Conservation (phyloP, 352 stramenopile species). For the Phytophthora syringae region DNA sequence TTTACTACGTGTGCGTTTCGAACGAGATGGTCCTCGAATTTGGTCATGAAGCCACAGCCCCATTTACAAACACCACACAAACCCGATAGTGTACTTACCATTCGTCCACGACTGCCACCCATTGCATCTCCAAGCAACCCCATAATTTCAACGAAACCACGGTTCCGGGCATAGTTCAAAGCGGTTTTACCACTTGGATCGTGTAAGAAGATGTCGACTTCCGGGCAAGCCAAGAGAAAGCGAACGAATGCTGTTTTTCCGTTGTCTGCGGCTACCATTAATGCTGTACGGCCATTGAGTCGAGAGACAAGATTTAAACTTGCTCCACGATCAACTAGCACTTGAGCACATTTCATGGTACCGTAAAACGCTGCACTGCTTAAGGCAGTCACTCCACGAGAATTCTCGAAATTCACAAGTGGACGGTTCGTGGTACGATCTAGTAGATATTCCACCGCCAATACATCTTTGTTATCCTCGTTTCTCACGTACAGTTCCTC, state of each 20-base stretch:
- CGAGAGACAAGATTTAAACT: constrained; percentile 51
- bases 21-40: constrained; percentile 34
- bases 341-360: constrained; percentile 54
- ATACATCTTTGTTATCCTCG: constrained; percentile 51
- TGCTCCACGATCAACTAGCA: constrained; percentile 59
- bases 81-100: constrained; percentile 44
- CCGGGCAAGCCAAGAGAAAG: constrained; percentile 52
- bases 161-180: constrained; percentile 44
- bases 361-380: constrained; percentile 52
- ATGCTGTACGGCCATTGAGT: constrained; percentile 44
- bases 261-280: constrained; percentile 67
- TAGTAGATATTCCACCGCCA: constrained; percentile 67
- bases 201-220: constrained; percentile 41
- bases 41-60: constrained; percentile 67
- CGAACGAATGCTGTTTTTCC: constrained; percentile 57
- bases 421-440: constrained; percentile 57
- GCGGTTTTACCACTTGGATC: constrained; percentile 51
- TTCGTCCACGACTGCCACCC: constrained; percentile 43
- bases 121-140: constrained; percentile 54
- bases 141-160: constrained; percentile 38
- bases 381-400: constrained; percentile 52
- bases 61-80: constrained; percentile 68
- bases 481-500: constrained; percentile 71
- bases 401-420: constrained; percentile 72
- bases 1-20: constrained; percentile 32